Evolutionary conservation across 106 monocot genomes (phyloP).

Genomic region (Dendrobium catenatum): DNA sequence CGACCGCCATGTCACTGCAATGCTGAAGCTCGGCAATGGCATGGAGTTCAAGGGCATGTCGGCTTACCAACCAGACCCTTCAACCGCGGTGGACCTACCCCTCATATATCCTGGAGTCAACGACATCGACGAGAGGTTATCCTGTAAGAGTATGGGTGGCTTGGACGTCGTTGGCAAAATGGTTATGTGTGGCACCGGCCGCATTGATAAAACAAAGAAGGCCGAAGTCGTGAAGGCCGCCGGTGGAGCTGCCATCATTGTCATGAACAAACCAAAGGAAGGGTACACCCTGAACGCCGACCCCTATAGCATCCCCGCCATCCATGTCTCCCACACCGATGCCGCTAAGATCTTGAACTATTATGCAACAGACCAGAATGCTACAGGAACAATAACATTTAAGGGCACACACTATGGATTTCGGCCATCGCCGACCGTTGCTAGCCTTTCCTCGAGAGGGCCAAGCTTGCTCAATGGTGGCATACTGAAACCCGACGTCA

Average conservation of each 20-base stretch:
- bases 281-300: not conserved
- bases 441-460: slow-evolving; percentile 15
- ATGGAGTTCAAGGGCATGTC: slow-evolving; percentile 11
- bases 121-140: too few species aligned
- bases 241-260: slow-evolving; percentile 29
- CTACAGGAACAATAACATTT: not conserved
- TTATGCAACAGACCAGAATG: not conserved
- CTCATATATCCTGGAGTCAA: not conserved
- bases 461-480: not conserved
- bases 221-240: slow-evolving; percentile 21
- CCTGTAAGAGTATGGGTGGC: not conserved
- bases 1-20: not conserved
- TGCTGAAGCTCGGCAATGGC: slow-evolving; percentile 14
- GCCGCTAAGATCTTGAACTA: slow-evolving; percentile 5
- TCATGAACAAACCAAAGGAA: not conserved
- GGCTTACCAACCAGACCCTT: not conserved
- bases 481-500: slow-evolving; percentile 14
- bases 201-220: not conserved
- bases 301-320: slow-evolving; percentile 10
- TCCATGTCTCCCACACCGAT: slow-evolving; percentile 12
- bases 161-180: slow-evolving; percentile 19
- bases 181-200: slow-evolving; percentile 15
- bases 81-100: not conserved
- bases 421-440: slow-evolving; percentile 1
- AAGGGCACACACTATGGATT: slow-evolving; percentile 2